Conservation (phyloP, 345 rosid genomes). For the Passiflora organensis region DNA sequence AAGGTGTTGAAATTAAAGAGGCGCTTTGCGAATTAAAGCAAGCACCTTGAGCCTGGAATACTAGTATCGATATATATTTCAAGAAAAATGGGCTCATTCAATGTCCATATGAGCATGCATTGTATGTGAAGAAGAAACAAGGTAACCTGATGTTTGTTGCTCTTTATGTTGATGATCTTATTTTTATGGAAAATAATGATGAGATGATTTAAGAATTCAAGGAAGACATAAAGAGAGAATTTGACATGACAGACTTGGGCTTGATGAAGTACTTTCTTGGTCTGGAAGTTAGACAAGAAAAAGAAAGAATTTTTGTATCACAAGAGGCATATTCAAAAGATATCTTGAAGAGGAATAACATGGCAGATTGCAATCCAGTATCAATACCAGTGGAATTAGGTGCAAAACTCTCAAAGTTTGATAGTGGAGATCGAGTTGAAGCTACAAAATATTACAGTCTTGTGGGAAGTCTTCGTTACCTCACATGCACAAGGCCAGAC, state of each 20-base stretch:
- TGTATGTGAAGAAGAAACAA: too few relatives aligned
- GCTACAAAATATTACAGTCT: not conserved
- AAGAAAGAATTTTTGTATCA: not conserved
- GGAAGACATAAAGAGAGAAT: not conserved
- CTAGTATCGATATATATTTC: too few relatives aligned
- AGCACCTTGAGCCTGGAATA: too few relatives aligned
- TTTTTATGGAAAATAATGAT: not conserved
- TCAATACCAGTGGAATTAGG: not conserved
- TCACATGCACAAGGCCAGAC: constrained; percentile 5
- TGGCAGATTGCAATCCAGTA: not conserved
- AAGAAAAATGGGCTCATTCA: too few relatives aligned
- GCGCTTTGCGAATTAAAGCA: too few relatives aligned
- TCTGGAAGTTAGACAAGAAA: not conserved
- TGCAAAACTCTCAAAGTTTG: constrained; percentile 10
- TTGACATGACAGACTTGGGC: not conserved
- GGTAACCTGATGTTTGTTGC: not conserved
- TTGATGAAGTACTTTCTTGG: not conserved
- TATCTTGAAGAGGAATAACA: not conserved
- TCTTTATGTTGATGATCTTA: not conserved
- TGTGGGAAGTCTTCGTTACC: not conserved
- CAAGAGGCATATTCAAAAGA: not conserved
- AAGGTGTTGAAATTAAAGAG: too few relatives aligned
- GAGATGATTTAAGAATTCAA: not conserved
- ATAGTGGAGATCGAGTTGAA: constrained; percentile 3
- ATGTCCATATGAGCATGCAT: too few relatives aligned